Evolutionary conservation across 306 rosid genomes (phyloP).

Genomic region (Vachellia collinsii): DNA sequence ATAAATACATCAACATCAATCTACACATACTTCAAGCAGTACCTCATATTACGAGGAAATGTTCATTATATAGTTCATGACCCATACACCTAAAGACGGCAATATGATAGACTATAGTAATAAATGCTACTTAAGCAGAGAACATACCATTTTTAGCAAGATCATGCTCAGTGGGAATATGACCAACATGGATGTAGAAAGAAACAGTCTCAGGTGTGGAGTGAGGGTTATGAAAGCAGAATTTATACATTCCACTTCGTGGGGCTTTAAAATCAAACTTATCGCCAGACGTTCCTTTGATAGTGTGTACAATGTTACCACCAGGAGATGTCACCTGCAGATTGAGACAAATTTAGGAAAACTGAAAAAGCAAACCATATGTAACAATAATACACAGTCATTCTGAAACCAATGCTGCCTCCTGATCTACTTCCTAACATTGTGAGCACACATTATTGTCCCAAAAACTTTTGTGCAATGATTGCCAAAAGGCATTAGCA

Average conservation of each 20-base stretch:
- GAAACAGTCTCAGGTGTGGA: constrained; percentile 98
- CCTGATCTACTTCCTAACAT: constrained; percentile 10
- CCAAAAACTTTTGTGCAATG: constrained; percentile 10
- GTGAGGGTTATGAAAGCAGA: constrained; percentile 93
- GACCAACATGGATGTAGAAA: constrained; percentile 95
- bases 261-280: constrained; percentile 93
- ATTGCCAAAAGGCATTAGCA: constrained; percentile 21
- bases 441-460: constrained; percentile 15
- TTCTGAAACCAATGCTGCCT: constrained; percentile 23
- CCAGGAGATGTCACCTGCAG: constrained; percentile 86
- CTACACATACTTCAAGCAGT: constrained; percentile 11
- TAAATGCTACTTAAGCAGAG: constrained; percentile 25
- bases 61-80: background rate
- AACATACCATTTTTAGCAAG: constrained; percentile 92
- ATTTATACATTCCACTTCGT: constrained; percentile 85
- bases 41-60: background rate
- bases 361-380: constrained; percentile 24
- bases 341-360: constrained; percentile 38
- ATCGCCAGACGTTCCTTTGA: constrained; percentile 91
- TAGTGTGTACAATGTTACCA: constrained; percentile 64
- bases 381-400: constrained; percentile 9
- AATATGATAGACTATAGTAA: constrained; percentile 6
- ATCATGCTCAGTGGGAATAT: constrained; percentile 90
- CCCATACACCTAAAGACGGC: constrained; percentile 11
- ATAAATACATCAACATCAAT: background rate